phyloP scores from a whole-genome alignment of 192 early-diverging fungal species.

The Geosiphon pyriformis region DNA sequence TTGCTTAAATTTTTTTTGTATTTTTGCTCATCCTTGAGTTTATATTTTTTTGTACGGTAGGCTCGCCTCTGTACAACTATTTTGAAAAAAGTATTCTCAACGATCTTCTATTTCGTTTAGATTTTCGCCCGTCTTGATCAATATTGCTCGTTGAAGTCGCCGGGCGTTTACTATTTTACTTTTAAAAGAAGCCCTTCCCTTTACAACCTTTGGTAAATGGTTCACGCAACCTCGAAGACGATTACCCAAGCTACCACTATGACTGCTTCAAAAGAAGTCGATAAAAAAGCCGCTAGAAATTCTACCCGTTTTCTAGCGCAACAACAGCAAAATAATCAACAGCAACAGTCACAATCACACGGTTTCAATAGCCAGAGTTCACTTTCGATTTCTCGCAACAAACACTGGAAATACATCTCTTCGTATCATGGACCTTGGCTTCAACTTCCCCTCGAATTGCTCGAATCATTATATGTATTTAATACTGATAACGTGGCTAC shows the following conservation, averaged over 20 bases:
- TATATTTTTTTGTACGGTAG: no score
- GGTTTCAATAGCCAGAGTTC: conserved; percentile 10
- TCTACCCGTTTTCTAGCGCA: not conserved
- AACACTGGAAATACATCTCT: conserved; percentile 27
- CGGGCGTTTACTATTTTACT: no score
- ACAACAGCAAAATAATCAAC: not conserved
- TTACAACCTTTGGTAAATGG: no score
- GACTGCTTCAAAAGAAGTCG: not conserved
- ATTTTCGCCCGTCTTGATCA: no score
- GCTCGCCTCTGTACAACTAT: no score
- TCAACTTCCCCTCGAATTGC: conserved; percentile 25
- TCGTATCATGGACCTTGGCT: conserved; percentile 27
- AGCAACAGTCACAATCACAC: not conserved
- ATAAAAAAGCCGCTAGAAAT: conserved; percentile 4
- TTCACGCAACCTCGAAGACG: not conserved
- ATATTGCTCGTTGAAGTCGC: no score
- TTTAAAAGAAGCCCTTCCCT: no score
- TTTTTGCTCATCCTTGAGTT: no score
- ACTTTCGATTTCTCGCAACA: conserved; percentile 18
- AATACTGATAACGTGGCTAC: conserved; percentile 20
- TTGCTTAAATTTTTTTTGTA: no score
- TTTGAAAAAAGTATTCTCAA: no score
- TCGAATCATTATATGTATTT: conserved; percentile 18
- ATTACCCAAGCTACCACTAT: conserved; percentile 4
- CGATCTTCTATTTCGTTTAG: no score